Evolutionary conservation across 495 filamentous ascomycete genomes (phyloP).

Genomic region (Pseudevernia furfuracea): DNA sequence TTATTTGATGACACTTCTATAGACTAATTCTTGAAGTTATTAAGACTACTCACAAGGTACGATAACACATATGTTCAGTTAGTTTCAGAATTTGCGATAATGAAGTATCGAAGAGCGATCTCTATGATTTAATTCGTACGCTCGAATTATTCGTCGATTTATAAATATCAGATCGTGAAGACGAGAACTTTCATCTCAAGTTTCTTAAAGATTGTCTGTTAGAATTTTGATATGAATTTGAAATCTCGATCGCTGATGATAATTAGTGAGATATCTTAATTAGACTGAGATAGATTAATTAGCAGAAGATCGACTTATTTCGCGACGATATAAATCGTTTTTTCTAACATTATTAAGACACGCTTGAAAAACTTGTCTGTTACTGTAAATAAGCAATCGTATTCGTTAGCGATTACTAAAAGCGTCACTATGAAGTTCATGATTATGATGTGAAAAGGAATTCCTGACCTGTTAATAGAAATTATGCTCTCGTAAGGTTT

Average conservation of each 20-base stretch:
- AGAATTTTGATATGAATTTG: background rate
- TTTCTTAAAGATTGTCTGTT: background rate
- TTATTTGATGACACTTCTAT: background rate
- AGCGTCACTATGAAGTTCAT: background rate
- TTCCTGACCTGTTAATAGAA: background rate
- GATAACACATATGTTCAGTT: background rate
- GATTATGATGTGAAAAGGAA: background rate
- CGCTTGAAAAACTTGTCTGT: background rate
- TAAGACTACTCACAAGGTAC: constrained; percentile 1
- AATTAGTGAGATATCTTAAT: background rate
- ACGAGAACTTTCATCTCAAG: background rate
- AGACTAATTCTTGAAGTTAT: constrained; percentile 6
- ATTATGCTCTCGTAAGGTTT: background rate
- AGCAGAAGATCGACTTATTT: background rate
- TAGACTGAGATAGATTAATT: background rate
- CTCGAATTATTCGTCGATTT: background rate
- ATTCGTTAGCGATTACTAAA: background rate
- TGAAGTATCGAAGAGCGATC: background rate
- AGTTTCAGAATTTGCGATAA: background rate
- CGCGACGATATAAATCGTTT: background rate
- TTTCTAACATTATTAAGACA: background rate
- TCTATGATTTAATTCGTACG: background rate
- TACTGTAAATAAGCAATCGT: background rate
- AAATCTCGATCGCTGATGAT: background rate
- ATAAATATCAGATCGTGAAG: background rate